Conservation (phyloP, 2,329 filamentous ascomycete genomes). For the Botrytis fabae region DNA sequence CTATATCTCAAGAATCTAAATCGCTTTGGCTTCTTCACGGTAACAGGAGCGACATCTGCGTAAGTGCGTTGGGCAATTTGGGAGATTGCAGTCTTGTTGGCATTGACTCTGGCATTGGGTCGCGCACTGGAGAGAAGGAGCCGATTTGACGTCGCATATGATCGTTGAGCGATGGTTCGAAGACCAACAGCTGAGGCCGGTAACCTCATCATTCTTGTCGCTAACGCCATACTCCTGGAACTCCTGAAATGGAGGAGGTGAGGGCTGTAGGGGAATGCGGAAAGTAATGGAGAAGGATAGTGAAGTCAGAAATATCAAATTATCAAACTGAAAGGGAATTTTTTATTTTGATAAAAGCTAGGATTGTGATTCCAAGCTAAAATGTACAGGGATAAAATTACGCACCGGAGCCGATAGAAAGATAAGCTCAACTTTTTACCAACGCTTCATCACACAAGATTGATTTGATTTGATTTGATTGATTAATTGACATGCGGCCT, state of each 20-base stretch:
- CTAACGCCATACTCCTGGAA: conserved; percentile 38
- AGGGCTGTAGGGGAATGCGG: neutral
- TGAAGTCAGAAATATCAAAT: conserved; percentile 3
- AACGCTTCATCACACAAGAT: neutral
- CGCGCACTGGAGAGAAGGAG: conserved; percentile 34
- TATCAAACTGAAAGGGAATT: conserved; percentile 11
- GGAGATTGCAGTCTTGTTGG: conserved; percentile 37
- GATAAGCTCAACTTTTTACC: conserved; percentile 7
- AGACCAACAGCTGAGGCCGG: conserved; percentile 38
- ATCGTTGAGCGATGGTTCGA: conserved; percentile 33
- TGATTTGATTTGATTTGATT: neutral
- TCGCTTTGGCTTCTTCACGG: conserved; percentile 53
- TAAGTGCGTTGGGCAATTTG: conserved; percentile 49
- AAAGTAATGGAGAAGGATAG: neutral
- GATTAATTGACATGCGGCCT: neutral
- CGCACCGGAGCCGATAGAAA: conserved; percentile 14
- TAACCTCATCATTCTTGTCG: conserved; percentile 40
- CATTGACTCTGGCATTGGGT: conserved; percentile 32
- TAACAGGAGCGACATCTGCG: conserved; percentile 44
- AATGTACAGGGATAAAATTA: conserved; percentile 13
- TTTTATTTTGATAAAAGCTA: conserved; percentile 25
- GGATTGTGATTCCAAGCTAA: conserved; percentile 13
- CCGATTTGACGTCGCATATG: conserved; percentile 35
- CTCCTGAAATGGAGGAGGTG: conserved; percentile 12
- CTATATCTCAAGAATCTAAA: conserved; percentile 74